Conservation (phyloP, 169 alveolate species). For the Plasmodium coatneyi region DNA sequence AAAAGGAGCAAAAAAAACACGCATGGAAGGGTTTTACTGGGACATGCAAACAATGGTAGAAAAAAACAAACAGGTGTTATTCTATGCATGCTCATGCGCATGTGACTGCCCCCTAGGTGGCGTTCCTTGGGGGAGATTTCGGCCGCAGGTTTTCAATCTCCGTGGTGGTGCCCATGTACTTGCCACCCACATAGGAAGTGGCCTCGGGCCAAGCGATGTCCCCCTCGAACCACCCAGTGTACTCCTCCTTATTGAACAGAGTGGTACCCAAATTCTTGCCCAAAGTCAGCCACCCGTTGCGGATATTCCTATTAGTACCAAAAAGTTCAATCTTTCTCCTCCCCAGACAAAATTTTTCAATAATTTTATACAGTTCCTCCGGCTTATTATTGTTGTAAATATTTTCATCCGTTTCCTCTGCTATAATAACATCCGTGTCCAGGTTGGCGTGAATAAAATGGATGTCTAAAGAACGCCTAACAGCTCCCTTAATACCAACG, state of each 20-base stretch:
- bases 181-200: constrained; percentile 89
- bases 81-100: not conserved
- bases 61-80: not conserved
- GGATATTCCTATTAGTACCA: constrained; percentile 90
- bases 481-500: constrained; percentile 95
- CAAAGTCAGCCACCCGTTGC: constrained; percentile 93
- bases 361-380: constrained; percentile 91
- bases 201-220: constrained; percentile 89
- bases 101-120: not conserved
- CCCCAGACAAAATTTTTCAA: constrained; percentile 94
- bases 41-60: not conserved
- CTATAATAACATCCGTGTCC: constrained; percentile 95
- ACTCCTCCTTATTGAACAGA: constrained; percentile 83
- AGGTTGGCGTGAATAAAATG: constrained; percentile 94
- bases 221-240: constrained; percentile 87
- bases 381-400: constrained; percentile 87
- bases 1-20: not conserved
- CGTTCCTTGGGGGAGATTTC: constrained; percentile 86
- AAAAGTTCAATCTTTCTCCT: constrained; percentile 92
- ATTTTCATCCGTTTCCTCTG: constrained; percentile 89
- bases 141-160: constrained; percentile 93
- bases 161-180: constrained; percentile 88
- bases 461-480: constrained; percentile 89
- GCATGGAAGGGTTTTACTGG: not conserved
- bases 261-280: constrained; percentile 86